phyloP scores from a whole-genome alignment of 2,329 filamentous ascomycete species.

The Corinectria fuckeliana region DNA sequence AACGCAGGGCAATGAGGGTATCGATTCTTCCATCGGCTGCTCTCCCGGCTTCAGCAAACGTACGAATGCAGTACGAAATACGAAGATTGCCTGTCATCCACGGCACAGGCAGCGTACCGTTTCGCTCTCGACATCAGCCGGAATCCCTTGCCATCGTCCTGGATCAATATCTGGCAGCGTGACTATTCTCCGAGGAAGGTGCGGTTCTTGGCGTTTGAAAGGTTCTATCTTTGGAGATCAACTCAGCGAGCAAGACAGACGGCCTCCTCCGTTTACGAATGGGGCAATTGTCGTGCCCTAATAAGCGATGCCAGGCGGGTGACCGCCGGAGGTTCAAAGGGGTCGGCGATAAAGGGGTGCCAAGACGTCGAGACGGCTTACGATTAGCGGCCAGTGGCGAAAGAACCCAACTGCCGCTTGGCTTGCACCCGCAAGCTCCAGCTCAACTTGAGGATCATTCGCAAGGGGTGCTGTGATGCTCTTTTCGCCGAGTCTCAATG shows the following conservation, averaged over 20 bases:
- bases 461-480: constrained; percentile 1
- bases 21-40: constrained; percentile 3
- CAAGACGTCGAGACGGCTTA: constrained; percentile 14
- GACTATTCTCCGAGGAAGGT: neutral
- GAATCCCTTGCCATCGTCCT: neutral
- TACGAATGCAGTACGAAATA: no score
- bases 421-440: neutral
- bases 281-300: constrained; percentile 1
- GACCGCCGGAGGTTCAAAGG: constrained; percentile 2
- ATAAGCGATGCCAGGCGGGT: constrained; percentile 1
- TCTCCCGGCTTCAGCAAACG: neutral
- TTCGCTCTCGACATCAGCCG: constrained; percentile 1
- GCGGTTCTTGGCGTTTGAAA: neutral
- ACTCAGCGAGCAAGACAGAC: constrained; percentile 4
- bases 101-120: constrained; percentile 6
- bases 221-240: neutral
- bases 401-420: constrained; percentile 1
- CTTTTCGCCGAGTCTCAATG: constrained; percentile 7
- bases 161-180: neutral
- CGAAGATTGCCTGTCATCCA: neutral
- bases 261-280: neutral
- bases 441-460: neutral
- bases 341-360: constrained; percentile 25
- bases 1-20: neutral
- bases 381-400: neutral